Conservation (phyloP, 2,329 filamentous ascomycete species). For the Lecanicillium sp. region DNA sequence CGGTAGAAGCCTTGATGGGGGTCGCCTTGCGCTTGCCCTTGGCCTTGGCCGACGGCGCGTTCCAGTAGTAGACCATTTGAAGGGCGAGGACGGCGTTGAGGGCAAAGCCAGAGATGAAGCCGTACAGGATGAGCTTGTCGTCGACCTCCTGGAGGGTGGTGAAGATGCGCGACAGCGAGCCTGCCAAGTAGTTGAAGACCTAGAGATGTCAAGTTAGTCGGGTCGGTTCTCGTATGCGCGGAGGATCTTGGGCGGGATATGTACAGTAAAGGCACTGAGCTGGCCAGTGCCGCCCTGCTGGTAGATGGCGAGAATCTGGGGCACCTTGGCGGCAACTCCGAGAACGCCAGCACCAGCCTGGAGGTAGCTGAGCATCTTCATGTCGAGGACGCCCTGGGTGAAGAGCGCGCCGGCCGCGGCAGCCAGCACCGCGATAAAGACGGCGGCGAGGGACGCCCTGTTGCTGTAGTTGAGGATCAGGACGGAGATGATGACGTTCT, state of each 20-base stretch:
- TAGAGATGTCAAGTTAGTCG: constrained; percentile 26
- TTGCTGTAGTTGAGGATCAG: constrained; percentile 81
- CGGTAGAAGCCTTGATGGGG: constrained; percentile 18
- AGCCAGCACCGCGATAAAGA: constrained; percentile 72
- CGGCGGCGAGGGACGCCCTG: constrained; percentile 57
- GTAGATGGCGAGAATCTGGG: constrained; percentile 85
- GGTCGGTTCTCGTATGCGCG: background rate
- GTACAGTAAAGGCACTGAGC: constrained; percentile 89
- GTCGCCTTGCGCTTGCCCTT: constrained; percentile 33
- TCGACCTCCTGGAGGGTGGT: constrained; percentile 96
- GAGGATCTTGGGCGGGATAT: constrained; percentile 27
- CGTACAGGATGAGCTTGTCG: constrained; percentile 92
- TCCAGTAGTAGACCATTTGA: constrained; percentile 98
- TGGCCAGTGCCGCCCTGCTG: constrained; percentile 84
- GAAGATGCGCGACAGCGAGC: constrained; percentile 90
- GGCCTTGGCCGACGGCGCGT: constrained; percentile 47
- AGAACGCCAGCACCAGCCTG: constrained; percentile 80
- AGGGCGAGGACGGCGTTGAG: constrained; percentile 79
- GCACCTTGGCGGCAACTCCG: constrained; percentile 83
- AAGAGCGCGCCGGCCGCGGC: constrained; percentile 64
- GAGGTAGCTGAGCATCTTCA: constrained; percentile 61
- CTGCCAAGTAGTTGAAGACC: constrained; percentile 97
- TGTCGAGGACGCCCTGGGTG: constrained; percentile 54
- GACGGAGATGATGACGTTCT: constrained; percentile 85
- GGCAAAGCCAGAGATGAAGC: constrained; percentile 84